phyloP scores from a whole-genome alignment of 331 rosid genomes.

The Quercus lobata region DNA sequence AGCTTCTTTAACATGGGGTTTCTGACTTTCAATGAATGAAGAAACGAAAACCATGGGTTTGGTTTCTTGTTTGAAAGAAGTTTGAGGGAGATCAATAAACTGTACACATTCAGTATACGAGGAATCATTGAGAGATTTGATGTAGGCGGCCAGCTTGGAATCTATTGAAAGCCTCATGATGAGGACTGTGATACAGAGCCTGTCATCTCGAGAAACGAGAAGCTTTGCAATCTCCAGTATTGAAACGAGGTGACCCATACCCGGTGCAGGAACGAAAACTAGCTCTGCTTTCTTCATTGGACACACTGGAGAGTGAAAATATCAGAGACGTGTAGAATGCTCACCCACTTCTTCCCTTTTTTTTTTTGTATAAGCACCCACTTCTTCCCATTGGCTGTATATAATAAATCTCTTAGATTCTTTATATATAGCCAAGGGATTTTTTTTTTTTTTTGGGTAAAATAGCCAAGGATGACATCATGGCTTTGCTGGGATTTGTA shows the following conservation, averaged over 20 bases:
- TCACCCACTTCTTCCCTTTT: no score
- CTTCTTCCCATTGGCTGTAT: no score
- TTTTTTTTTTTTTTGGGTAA: no score
- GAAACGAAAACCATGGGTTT: background rate
- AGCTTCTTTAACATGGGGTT: slow-evolving; percentile 26
- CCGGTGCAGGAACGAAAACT: background rate
- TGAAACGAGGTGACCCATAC: background rate
- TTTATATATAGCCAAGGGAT: no score
- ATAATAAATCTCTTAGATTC: no score
- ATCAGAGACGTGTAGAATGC: no score
- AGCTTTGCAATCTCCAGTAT: background rate
- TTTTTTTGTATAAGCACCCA: no score
- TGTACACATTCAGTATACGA: background rate
- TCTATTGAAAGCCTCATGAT: slow-evolving; percentile 9
- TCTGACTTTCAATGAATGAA: slow-evolving; percentile 12
- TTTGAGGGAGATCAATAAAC: slow-evolving; percentile 16
- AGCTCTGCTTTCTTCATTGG: slow-evolving; percentile 24
- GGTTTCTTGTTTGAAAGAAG: background rate
- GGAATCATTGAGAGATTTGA: background rate
- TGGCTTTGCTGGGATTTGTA: no score
- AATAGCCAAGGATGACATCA: no score
- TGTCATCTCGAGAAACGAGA: slow-evolving; percentile 4
- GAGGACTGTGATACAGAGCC: slow-evolving; percentile 26
- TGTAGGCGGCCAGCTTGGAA: background rate
- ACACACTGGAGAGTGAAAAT: background rate